Evolutionary conservation across 371 early-diverging fungal genomes (phyloP).

Genomic region (Mucor plumbeus): DNA sequence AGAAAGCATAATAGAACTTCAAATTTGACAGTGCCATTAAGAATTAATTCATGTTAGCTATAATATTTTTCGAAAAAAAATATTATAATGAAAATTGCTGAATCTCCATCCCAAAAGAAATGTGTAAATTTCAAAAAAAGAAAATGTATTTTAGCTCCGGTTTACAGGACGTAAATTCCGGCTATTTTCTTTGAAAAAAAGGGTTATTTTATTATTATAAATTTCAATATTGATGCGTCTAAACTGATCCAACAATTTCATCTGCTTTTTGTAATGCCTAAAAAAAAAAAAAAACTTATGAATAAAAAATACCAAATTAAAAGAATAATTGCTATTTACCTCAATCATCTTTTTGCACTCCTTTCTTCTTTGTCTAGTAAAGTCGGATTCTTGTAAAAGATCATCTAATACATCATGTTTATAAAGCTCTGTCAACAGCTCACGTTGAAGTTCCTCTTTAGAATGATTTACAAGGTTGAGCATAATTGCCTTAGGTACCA

Average conservation of each 20-base stretch:
- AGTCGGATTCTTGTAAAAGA: slow-evolving; percentile 93
- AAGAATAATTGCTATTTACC: neutral
- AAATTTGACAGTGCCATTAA: too few relatives aligned
- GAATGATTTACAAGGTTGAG: slow-evolving; percentile 91
- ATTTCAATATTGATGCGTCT: slow-evolving; percentile 6
- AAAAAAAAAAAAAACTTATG: neutral
- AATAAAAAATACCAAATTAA: neutral
- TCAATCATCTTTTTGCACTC: slow-evolving; percentile 99
- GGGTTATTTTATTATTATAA: too few relatives aligned
- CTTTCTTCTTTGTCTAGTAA: slow-evolving; percentile 86
- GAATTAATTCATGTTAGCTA: too few relatives aligned
- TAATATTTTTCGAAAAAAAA: too few relatives aligned
- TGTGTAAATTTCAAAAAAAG: too few relatives aligned
- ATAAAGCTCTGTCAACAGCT: slow-evolving; percentile 95
- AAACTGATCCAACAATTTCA: slow-evolving; percentile 77
- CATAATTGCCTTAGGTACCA: slow-evolving; percentile 99
- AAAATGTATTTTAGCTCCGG: too few relatives aligned
- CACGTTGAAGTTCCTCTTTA: slow-evolving; percentile 94
- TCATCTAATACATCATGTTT: slow-evolving; percentile 91
- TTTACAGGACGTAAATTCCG: too few relatives aligned
- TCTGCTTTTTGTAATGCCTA: slow-evolving; percentile 90
- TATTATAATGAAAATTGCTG: too few relatives aligned
- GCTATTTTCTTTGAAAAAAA: too few relatives aligned
- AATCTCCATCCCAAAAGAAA: too few relatives aligned
- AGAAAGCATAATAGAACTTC: too few relatives aligned